Evolutionary conservation across 106 monocot genomes (phyloP).

Genomic region (Vanilla planifolia): DNA sequence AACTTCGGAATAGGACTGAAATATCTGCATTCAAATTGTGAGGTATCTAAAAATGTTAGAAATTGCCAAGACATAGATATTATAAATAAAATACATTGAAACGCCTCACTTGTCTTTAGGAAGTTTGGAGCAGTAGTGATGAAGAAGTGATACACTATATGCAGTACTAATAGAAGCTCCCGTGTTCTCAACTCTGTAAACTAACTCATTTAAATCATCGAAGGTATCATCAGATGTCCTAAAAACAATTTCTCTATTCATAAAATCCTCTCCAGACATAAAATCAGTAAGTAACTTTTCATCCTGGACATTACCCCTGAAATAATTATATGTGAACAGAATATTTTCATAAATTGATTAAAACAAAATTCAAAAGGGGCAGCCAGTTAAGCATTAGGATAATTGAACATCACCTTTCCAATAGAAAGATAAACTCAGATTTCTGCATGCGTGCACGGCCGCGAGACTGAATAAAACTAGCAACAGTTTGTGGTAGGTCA

Average conservation of each 20-base stretch:
- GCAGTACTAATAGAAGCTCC: conserved; percentile 91
- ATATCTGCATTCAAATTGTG: conserved; percentile 38
- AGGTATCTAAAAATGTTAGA: not conserved
- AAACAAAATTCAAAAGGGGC: not conserved
- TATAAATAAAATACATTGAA: not conserved
- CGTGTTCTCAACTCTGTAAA: conserved; percentile 56
- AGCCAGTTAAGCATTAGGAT: not conserved
- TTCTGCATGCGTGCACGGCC: conserved; percentile 88
- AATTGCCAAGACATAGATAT: not conserved
- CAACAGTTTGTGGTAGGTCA: conserved; percentile 88
- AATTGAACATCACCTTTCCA: conserved; percentile 55
- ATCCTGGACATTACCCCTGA: conserved; percentile 58
- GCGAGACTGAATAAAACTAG: conserved; percentile 96
- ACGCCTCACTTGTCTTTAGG: conserved; percentile 62
- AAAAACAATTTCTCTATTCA: conserved; percentile 66
- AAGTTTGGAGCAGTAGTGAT: conserved; percentile 79
- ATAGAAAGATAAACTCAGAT: conserved; percentile 74
- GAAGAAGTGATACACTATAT: conserved; percentile 80
- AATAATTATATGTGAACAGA: conserved; percentile 4
- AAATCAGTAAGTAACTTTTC: conserved; percentile 60
- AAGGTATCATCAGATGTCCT: conserved; percentile 64
- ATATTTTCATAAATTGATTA: too few species aligned
- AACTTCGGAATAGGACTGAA: conserved; percentile 67
- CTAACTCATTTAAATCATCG: conserved; percentile 58
- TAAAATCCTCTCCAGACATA: conserved; percentile 45